Conservation (phyloP, 441 rosid species). For the Lepidium campestre region DNA sequence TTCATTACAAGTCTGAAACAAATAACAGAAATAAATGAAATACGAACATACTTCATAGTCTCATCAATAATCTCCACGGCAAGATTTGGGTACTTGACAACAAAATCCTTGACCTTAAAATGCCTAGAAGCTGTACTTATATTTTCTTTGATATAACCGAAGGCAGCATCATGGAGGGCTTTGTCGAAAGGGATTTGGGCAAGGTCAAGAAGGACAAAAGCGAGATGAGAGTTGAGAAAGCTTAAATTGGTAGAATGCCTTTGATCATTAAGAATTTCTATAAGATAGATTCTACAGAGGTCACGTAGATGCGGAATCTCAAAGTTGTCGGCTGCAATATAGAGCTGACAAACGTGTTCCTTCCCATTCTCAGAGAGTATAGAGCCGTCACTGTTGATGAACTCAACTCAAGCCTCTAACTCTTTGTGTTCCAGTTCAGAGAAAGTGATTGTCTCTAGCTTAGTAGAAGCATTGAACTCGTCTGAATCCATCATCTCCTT, state of each 20-base stretch:
- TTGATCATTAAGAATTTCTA: no score
- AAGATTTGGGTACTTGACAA: constrained; percentile 30
- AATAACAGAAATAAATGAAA: no score
- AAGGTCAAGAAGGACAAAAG: constrained; percentile 40
- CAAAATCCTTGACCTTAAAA: constrained; percentile 39
- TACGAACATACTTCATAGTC: no score
- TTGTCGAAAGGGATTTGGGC: constrained; percentile 37
- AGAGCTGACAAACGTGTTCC: constrained; percentile 36
- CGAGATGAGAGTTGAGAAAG: constrained; percentile 33
- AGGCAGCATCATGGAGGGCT: constrained; percentile 26
- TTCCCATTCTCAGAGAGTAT: constrained; percentile 26
- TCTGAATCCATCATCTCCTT: constrained; percentile 52
- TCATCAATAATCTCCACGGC: no score
- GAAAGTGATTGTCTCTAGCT: constrained; percentile 34
- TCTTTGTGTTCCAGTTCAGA: constrained; percentile 48
- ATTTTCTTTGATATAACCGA: constrained; percentile 31
- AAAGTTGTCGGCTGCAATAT: constrained; percentile 53
- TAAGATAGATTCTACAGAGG: constrained; percentile 37
- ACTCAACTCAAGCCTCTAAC: constrained; percentile 51
- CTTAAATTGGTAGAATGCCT: constrained; percentile 36
- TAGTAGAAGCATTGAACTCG: constrained; percentile 36
- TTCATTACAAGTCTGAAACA: no score
- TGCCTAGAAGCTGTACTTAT: constrained; percentile 34
- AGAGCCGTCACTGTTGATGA: constrained; percentile 46
- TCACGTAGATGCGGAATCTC: constrained; percentile 41